Base-by-base conservation (phyloP, 495 filamentous ascomycete species). In the Apiosordaria backusii region DNA sequence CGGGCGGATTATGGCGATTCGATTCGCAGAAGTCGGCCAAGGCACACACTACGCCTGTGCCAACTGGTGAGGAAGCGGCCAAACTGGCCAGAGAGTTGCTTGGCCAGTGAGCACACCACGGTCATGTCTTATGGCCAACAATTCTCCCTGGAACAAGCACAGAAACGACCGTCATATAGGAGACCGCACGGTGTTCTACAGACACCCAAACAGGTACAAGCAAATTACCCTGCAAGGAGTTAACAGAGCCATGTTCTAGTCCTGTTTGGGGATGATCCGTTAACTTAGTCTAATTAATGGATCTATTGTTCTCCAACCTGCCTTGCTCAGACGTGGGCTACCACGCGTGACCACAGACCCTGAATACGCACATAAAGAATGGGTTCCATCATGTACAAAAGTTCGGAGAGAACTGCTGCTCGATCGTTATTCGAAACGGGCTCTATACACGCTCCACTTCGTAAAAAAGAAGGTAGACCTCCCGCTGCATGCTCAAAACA, bases 401-500 rank as follows among this genome's bases (percentile, higher is more conserved):
- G n/a, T n/a, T n/a, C n/a, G n/a, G n/a, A n/a, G n/a, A n/a, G n/a
- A n/a, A n/a, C n/a, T n/a, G n/a, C n/a, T n/a, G n/a, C n/a, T n/a
- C n/a, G n/a, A n/a, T n/a, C 2, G 6, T 45, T 15, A 45, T 13
- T 45, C 9, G 35, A 6, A 45, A 45, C 35, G 5, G 35, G 35
- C 35, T 45, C 16, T 45, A 23, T 40, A 13, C 24, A 7, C 64
- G 63, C 19, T 92, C 90, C 66, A 93, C 76, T 76, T 97, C 94
- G 73, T 99, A 99, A 75, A 99, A 99, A 25, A 99, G 79, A 70
- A 99, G 78, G 75, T 98, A 99, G 0, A 97, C 94, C 76, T 97
- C 95, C 68, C 88, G 89, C 75, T 97, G 92, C 94, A 97, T 97
- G 10, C 85, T 85, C 62, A 99, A 73, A 22, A 99, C 92, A 61